These are phyloP conservation scores for Avena insularis DNA, from an alignment of 176 grass and related monocot genomes.

Conservation along the genomic window DNA sequence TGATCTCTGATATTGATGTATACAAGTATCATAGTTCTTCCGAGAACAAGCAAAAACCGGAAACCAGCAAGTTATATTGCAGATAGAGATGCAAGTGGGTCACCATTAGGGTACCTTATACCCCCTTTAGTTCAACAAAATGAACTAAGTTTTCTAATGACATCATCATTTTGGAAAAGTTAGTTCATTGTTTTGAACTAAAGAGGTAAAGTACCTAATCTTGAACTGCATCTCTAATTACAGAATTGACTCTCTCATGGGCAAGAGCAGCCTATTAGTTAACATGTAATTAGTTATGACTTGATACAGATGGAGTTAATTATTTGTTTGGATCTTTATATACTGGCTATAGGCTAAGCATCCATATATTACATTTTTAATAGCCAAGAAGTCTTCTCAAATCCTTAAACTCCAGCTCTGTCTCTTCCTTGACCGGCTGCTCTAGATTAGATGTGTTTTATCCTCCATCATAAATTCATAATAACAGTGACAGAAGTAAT, in stretches of 20 bases:
- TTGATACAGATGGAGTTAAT: background rate
- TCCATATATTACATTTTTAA: background rate
- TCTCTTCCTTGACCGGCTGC: background rate
- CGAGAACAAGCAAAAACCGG: background rate
- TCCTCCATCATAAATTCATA: background rate
- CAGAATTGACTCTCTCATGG: background rate
- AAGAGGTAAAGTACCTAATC: no score
- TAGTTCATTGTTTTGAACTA: no score
- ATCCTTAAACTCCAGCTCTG: background rate
- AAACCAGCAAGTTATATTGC: background rate
- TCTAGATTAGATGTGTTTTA: constrained; percentile 1
- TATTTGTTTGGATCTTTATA: background rate
- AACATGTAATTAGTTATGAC: background rate
- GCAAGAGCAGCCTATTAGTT: background rate
- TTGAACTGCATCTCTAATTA: no score
- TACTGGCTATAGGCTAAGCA: constrained; percentile 20
- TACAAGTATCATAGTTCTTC: background rate
- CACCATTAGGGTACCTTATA: no score
- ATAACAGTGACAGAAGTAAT: background rate
- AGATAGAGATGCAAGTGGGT: background rate
- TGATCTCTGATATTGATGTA: background rate
- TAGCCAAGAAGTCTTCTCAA: background rate
- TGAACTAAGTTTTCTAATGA: no score
- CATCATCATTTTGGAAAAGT: no score
- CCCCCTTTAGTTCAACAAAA: no score